Base-by-base conservation (phyloP, 345 rosid genomes). In the Rhizophora apiculata region DNA sequence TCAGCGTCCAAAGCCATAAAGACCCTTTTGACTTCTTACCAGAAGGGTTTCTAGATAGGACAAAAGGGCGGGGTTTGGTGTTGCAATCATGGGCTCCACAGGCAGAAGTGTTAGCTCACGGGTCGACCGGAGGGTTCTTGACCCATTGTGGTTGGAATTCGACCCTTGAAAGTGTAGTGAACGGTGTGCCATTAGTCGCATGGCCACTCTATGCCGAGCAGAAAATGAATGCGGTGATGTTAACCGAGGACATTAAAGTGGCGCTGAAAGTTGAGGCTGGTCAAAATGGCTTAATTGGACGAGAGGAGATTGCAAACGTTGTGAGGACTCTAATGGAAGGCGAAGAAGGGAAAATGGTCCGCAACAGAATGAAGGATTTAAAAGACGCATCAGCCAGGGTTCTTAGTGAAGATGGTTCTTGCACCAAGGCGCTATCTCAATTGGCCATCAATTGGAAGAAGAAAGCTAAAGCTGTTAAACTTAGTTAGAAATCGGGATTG, bases 121-220 rank as follows among this genome's bases (percentile, higher is more conserved):
- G 81, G 11, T 85, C 96, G 0, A 87, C 96, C 0, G 96, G 92
- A 6, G 98, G 98, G 63, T 95, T 95, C 72, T 62, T 92, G 43
- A 86, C 86, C 9, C 97, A 95, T 13, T 92, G 98, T 2, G 96
- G 99, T 0, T 95, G 97, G 99, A 95, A 92, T 46, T 95, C 99
- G 3, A 76, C 79, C 6, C 84, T 92, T 0, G 98, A 92, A 63
- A 88, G 98, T 55, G 75, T 92, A 0, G 90, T 87, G 7, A 86
- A 80, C 9, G 99, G 96, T 0, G 86, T 90, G 21, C 98, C 98
- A 0, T 63, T 92, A 19, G 87, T 95, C 30, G 94, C 85, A 0
- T 92, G 99, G 99, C 99, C 99, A 4, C 86, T 92, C 3, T 90
- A 81, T 37, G 99, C 97, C 0, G 98, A 96, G 69, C 99, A 96